These are phyloP conservation scores for Berkeleyomyces rouxiae DNA, from an alignment of 2,329 filamentous ascomycete genomes.

Conservation along the genomic window DNA sequence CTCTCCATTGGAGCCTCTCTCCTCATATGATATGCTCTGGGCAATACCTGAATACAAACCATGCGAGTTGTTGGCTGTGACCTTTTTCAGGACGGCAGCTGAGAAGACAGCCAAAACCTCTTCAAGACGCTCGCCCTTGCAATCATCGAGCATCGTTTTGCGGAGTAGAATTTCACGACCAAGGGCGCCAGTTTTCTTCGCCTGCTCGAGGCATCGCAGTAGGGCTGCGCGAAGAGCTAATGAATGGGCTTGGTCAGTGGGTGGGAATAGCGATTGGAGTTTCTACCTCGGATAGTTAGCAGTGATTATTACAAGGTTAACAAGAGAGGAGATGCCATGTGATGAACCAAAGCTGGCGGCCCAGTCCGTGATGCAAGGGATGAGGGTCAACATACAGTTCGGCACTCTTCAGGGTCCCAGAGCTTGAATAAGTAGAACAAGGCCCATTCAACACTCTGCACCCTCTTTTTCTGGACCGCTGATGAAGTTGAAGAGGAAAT, in stretches of 20 bases:
- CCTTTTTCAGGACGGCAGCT: constrained; percentile 60
- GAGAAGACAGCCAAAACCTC: constrained; percentile 77
- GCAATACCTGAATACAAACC: constrained; percentile 31
- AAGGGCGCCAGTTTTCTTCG: constrained; percentile 75
- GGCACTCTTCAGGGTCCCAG: constrained; percentile 64
- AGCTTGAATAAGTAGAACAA: constrained; percentile 74
- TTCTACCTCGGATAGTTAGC: constrained; percentile 37
- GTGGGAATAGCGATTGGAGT: constrained; percentile 78
- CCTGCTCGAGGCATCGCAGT: constrained; percentile 61
- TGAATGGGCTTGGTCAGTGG: constrained; percentile 77
- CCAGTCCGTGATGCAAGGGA: neutral
- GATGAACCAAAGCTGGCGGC: neutral
- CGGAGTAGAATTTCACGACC: constrained; percentile 66
- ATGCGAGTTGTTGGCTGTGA: constrained; percentile 25
- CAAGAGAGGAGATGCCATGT: neutral
- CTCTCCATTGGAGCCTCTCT: constrained; percentile 38
- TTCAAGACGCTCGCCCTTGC: constrained; percentile 77
- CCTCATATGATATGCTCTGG: constrained; percentile 40
- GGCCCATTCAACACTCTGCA: constrained; percentile 75
- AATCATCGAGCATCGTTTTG: constrained; percentile 95
- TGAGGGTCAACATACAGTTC: constrained; percentile 37
- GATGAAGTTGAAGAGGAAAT: constrained; percentile 38
- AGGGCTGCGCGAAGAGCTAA: constrained; percentile 75
- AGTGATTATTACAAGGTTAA: neutral
- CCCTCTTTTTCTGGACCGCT: constrained; percentile 65